These are phyloP conservation scores for Camelina hispida DNA, from an alignment of 345 rosid genomes.

Conservation along the genomic window DNA sequence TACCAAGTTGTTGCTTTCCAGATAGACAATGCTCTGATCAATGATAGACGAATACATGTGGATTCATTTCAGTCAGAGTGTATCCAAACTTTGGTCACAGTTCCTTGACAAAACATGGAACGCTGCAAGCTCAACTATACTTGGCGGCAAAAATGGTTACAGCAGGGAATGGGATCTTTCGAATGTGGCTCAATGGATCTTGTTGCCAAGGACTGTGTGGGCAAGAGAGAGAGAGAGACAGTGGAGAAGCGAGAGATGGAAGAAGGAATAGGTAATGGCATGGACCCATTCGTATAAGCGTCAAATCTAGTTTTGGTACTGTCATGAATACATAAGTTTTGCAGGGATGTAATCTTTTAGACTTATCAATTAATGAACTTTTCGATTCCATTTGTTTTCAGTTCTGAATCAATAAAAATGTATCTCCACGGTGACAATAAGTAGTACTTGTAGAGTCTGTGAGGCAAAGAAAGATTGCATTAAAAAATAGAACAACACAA, in stretches of 20 bases:
- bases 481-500: neutral
- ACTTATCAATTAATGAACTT: no score
- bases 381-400: no score
- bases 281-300: no score
- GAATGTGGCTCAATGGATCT: constrained; percentile 84
- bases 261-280: constrained; percentile 19
- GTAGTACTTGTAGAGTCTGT: neutral
- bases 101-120: constrained; percentile 36
- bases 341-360: no score
- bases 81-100: constrained; percentile 68
- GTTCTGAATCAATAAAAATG: no score
- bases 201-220: constrained; percentile 76
- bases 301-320: no score
- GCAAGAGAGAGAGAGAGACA: constrained; percentile 9
- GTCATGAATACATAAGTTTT: no score
- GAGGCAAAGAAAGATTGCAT: neutral
- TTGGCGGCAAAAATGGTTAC: constrained; percentile 23
- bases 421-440: neutral
- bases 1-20: constrained; percentile 42
- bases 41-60: constrained; percentile 92
- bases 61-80: constrained; percentile 89
- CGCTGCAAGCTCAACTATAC: neutral
- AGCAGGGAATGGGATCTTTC: constrained; percentile 81
- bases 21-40: constrained; percentile 95
- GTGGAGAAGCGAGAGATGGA: neutral